phyloP scores from a whole-genome alignment of 1,139 yeast species.

The Diutina siamensis region DNA sequence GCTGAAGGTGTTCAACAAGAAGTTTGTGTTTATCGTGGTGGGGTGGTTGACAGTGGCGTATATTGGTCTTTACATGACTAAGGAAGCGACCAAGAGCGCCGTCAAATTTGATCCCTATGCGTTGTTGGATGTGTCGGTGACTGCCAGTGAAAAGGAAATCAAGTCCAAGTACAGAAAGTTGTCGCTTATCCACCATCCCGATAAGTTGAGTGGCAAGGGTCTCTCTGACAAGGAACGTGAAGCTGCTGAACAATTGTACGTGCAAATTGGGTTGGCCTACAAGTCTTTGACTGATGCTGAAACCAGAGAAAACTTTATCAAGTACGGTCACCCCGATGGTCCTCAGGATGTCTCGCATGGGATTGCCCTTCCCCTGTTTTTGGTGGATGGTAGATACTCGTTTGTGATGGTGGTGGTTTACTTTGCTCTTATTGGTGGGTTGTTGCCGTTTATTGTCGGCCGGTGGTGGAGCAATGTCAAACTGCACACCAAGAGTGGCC shows the following conservation, averaged over 20 bases:
- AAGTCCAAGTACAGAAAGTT: slow-evolving; percentile 77
- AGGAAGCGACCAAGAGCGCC: slow-evolving; percentile 31
- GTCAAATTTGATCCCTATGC: slow-evolving; percentile 79
- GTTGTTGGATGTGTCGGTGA: slow-evolving; percentile 59
- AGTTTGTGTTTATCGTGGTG: slow-evolving; percentile 31
- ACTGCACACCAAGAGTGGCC: slow-evolving; percentile 70
- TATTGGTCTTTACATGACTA: slow-evolving; percentile 37
- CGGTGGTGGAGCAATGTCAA: slow-evolving; percentile 87
- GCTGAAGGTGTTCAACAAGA: slow-evolving; percentile 32
- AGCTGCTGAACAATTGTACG: slow-evolving; percentile 64
- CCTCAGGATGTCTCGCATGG: slow-evolving; percentile 94
- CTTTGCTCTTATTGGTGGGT: slow-evolving; percentile 59
- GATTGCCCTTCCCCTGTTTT: slow-evolving; percentile 86
- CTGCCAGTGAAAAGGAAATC: slow-evolving; percentile 65
- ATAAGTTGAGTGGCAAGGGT: slow-evolving; percentile 61
- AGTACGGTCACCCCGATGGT: slow-evolving; percentile 97
- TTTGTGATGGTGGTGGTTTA: slow-evolving; percentile 54
- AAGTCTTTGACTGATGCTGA: slow-evolving; percentile 89
- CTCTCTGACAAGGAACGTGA: slow-evolving; percentile 44
- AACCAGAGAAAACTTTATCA: slow-evolving; percentile 68
- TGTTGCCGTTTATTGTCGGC: slow-evolving; percentile 71
- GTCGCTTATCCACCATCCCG: slow-evolving; percentile 87
- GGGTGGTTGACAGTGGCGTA: slow-evolving; percentile 62
- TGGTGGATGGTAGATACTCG: slow-evolving; percentile 77
- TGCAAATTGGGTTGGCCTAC: slow-evolving; percentile 82